These are phyloP conservation scores for Chlorella sorokiniana DNA, from an alignment of 139 green algal genomes.

Conservation along the genomic window DNA sequence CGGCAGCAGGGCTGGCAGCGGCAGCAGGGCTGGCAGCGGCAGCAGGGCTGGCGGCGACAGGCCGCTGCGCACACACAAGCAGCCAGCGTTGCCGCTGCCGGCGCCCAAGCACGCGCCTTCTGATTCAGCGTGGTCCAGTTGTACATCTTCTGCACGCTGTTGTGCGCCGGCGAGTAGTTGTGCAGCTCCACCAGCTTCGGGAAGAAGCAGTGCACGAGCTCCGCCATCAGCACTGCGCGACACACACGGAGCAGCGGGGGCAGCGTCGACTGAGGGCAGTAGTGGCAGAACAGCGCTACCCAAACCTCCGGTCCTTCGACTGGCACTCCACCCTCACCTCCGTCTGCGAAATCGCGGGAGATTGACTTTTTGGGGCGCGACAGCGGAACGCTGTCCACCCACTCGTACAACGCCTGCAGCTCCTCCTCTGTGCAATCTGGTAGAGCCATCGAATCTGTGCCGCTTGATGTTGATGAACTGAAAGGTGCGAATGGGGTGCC, in stretches of 20 bases:
- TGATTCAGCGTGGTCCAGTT: conserved; percentile 95
- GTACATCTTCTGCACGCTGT: conserved; percentile 89
- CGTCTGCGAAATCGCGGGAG: conserved; percentile 91
- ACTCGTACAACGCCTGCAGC: conserved; percentile 83
- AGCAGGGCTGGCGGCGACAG: background rate
- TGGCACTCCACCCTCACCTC: conserved; percentile 56
- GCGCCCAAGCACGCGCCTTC: conserved; percentile 46
- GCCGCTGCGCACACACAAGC: background rate
- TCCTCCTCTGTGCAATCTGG: conserved; percentile 70
- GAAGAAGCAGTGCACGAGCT: conserved; percentile 84
- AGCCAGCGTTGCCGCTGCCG: too few species aligned
- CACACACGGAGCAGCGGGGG: background rate
- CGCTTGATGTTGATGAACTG: background rate
- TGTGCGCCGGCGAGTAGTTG: conserved; percentile 92
- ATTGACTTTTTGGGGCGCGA: conserved; percentile 90
- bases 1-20: background rate
- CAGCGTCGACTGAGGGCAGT: background rate
- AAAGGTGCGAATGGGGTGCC: background rate
- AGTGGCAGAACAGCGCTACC: background rate
- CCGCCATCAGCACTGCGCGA: conserved; percentile 82
- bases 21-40: background rate
- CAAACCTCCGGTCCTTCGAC: background rate
- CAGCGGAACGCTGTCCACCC: conserved; percentile 92
- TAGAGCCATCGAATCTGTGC: background rate
- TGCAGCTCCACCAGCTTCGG: conserved; percentile 91